A percentile compares a stretch with the other conserved stretches of the same genome.
Evolutionary conservation across 768 basidiomycete genomes (phyloP).

Genomic region (Pleurotus sapidus): DNA sequence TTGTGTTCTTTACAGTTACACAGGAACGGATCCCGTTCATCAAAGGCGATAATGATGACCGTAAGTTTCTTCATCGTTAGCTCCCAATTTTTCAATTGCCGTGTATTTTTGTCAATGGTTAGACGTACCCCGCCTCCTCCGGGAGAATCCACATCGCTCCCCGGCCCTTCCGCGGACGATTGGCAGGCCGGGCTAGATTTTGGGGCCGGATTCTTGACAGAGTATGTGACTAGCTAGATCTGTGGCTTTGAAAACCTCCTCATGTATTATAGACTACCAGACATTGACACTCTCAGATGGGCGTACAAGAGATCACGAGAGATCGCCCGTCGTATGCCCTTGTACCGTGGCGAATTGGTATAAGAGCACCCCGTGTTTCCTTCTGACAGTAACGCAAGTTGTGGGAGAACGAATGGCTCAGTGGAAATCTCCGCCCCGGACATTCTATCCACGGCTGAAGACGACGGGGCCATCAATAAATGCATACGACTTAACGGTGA

Average conservation of each 20-base stretch:
- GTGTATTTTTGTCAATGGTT: background rate
- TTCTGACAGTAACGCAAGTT: background rate
- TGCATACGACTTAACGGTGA: constrained; percentile 2
- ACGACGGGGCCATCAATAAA: constrained; percentile 5
- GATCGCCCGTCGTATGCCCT: constrained; percentile 41
- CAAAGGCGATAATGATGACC: no score
- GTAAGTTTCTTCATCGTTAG: no score
- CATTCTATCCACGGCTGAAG: background rate
- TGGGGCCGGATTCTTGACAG: constrained; percentile 40
- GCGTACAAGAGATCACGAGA: constrained; percentile 56
- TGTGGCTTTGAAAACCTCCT: no score
- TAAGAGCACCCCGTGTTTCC: background rate
- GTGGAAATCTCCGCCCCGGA: background rate
- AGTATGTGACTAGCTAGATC: constrained; percentile 26
- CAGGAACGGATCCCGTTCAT: no score
- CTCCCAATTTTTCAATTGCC: no score
- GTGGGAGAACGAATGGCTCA: background rate
- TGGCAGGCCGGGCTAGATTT: constrained; percentile 36
- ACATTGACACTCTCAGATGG: constrained; percentile 45
- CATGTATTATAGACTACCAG: constrained; percentile 28
- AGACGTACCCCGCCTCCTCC: constrained; percentile 45
- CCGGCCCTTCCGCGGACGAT: constrained; percentile 27
- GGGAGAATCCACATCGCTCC: constrained; percentile 46
- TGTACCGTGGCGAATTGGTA: background rate
- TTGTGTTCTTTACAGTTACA: no score